phyloP scores from a whole-genome alignment of 1,284 basidiomycete species.

The Fomitopsis palustris region DNA sequence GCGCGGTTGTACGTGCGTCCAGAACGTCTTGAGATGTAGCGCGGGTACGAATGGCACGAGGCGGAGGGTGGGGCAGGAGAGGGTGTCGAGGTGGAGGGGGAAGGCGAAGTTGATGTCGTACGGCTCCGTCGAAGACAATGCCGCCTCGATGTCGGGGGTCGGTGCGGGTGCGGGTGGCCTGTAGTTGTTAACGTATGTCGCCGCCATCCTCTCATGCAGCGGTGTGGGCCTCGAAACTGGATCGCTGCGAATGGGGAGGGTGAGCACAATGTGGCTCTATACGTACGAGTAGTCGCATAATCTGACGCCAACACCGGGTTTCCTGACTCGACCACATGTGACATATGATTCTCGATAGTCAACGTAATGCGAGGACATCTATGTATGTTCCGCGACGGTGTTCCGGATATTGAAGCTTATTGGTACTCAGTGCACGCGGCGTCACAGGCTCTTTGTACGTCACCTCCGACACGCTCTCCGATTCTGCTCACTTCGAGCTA shows the following conservation, averaged over 20 bases:
- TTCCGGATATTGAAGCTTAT: too few species aligned
- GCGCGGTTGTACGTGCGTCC: constrained; percentile 11
- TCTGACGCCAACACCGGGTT: too few species aligned
- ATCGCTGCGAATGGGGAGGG: neutral
- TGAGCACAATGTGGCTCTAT: neutral
- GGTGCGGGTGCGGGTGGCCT: neutral
- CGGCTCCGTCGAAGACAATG: constrained; percentile 2
- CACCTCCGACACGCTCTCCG: too few species aligned
- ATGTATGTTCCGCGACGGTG: too few species aligned
- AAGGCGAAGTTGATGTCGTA: constrained; percentile 13
- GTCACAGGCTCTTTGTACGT: too few species aligned
- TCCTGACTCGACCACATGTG: too few species aligned
- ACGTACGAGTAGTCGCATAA: too few species aligned
- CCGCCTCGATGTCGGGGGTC: neutral
- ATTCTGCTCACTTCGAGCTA: too few species aligned
- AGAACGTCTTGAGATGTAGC: constrained; percentile 16
- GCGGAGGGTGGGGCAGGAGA: constrained; percentile 11
- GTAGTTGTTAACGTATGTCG: neutral
- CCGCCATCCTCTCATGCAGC: constrained; percentile 1
- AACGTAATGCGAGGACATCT: too few species aligned
- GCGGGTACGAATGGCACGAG: constrained; percentile 20
- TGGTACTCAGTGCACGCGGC: too few species aligned
- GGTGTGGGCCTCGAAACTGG: constrained; percentile 35
- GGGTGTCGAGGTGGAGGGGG: constrained; percentile 8
- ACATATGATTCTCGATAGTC: too few species aligned